Percentiles rank a stretch among this genome's conserved stretches.
phyloP scores from a whole-genome alignment of 805 yeast species.

The Saturnispora diversa region DNA sequence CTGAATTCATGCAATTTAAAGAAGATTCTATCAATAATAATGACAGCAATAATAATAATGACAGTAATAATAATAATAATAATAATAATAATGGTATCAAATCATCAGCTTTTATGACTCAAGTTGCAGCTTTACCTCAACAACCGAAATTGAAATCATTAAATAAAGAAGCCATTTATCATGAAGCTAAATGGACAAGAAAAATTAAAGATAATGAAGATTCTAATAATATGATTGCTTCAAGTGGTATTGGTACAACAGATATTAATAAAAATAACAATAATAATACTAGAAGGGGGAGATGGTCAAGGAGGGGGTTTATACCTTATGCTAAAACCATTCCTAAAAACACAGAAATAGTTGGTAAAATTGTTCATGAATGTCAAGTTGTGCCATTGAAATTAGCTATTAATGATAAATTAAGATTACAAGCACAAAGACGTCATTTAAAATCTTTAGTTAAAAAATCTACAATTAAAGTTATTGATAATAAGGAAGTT shows the following conservation, averaged over 20 bases:
- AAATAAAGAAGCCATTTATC: constrained; percentile 30
- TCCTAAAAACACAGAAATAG: constrained; percentile 77
- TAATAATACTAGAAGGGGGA: constrained; percentile 7
- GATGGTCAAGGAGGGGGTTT: constrained; percentile 21
- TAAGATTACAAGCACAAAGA: constrained; percentile 45
- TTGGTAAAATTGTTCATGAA: constrained; percentile 88
- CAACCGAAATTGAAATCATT: constrained; percentile 40
- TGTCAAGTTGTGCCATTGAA: constrained; percentile 80
- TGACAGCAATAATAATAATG: neutral
- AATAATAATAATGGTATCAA: neutral
- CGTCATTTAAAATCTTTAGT: constrained; percentile 25
- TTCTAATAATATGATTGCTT: constrained; percentile 7
- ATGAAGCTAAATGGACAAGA: constrained; percentile 28
- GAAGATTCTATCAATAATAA: constrained; percentile 25
- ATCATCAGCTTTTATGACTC: constrained; percentile 37
- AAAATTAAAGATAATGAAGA: constrained; percentile 20
- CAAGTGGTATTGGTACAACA: constrained; percentile 28
- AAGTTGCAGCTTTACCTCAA: constrained; percentile 44
- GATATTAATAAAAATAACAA: constrained; percentile 6
- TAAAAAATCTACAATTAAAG: constrained; percentile 43
- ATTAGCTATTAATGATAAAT: constrained; percentile 55
- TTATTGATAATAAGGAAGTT: constrained; percentile 57
- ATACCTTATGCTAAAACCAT: constrained; percentile 83
- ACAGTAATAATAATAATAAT: neutral
- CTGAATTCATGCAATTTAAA: constrained; percentile 58